Evolutionary conservation across 1,139 yeast species (phyloP).

Genomic region (Pichia sp.): DNA sequence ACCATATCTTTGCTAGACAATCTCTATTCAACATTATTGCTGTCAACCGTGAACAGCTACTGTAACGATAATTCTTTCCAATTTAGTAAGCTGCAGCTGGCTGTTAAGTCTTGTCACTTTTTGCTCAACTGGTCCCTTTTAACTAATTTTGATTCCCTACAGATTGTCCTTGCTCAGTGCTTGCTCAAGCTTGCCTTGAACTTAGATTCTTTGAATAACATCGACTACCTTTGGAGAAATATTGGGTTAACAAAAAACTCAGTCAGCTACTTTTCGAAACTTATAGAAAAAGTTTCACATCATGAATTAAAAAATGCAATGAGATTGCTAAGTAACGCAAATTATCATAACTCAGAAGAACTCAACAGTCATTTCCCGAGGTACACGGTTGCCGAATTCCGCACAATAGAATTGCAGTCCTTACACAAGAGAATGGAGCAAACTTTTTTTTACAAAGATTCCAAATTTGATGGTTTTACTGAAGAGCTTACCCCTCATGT

Average conservation of each 20-base stretch:
- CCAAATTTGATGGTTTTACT: conserved; percentile 3
- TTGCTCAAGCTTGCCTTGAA: conserved; percentile 23
- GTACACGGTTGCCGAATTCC: not conserved
- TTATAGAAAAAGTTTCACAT: conserved; percentile 13
- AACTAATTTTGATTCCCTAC: conserved; percentile 24
- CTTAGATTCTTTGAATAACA: conserved; percentile 16
- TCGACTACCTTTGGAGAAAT: conserved; percentile 23
- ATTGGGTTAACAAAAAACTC: conserved; percentile 19
- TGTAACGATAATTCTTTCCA: conserved; percentile 20
- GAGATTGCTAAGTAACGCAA: conserved; percentile 11
- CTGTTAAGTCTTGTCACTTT: conserved; percentile 22
- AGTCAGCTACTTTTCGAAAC: conserved; percentile 1
- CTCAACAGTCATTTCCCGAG: not conserved
- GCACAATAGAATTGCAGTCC: conserved; percentile 7
- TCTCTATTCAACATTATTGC: conserved; percentile 26
- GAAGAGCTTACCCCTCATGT: conserved; percentile 1
- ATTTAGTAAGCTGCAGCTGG: conserved; percentile 19
- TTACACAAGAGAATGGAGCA: not conserved
- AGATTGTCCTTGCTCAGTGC: conserved; percentile 25
- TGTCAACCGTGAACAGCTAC: conserved; percentile 20
- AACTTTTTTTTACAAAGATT: not conserved
- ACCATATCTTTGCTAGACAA: conserved; percentile 22
- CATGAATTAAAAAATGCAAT: conserved; percentile 24
- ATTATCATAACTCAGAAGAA: not conserved
- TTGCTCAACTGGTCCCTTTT: conserved; percentile 30